Conservation (phyloP, 2,329 filamentous ascomycete species). For the Colletotrichum kahawae region DNA sequence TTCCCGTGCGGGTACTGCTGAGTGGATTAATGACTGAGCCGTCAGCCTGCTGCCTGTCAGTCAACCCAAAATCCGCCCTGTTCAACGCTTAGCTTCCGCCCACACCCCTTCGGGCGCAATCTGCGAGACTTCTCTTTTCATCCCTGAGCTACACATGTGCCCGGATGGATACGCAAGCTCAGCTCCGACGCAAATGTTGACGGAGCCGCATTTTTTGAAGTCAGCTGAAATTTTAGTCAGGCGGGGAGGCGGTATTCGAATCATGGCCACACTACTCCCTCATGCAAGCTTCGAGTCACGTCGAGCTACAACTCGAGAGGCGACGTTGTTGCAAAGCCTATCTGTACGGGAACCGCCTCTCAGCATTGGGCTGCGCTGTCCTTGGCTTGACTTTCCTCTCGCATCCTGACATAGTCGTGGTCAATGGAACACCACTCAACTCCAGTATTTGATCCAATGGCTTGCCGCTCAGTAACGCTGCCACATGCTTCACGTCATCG, state of each 20-base stretch:
- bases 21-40: neutral
- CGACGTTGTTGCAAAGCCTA: neutral
- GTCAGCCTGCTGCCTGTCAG: neutral
- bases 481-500: neutral
- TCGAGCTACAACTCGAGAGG: neutral
- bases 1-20: neutral
- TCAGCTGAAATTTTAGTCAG: neutral
- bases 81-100: neutral
- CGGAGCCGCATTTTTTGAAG: neutral
- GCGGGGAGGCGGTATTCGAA: neutral
- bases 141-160: neutral
- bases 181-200: neutral
- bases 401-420: neutral
- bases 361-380: neutral
- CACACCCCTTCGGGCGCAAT: neutral
- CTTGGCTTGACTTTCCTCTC: neutral
- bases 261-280: neutral
- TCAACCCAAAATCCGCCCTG: neutral
- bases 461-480: neutral
- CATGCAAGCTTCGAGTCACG: neutral
- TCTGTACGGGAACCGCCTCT: neutral
- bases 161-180: neutral
- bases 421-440: neutral
- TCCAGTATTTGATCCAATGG: neutral
- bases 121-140: neutral